Percentiles rank a stretch among this genome's conserved stretches.
Evolutionary conservation across 306 rosid genomes (phyloP).

Genomic region (Vigna radiata): DNA sequence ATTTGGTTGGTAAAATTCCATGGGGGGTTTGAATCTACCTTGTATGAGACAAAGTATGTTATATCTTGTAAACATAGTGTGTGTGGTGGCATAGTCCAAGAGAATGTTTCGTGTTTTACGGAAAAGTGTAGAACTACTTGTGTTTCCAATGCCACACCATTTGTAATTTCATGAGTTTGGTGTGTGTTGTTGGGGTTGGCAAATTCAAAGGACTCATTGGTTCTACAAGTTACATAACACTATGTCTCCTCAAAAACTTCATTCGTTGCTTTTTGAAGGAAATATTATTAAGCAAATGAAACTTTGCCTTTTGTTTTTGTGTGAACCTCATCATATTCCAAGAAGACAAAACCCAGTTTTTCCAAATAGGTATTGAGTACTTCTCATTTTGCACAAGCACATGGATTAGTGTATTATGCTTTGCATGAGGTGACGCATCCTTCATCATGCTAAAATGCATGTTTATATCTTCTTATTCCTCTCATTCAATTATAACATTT

Average conservation of each 20-base stretch:
- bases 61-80: slow-evolving; percentile 6
- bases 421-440: slow-evolving; percentile 38
- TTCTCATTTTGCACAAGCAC: slow-evolving; percentile 11
- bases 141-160: slow-evolving; percentile 35
- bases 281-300: slow-evolving; percentile 41
- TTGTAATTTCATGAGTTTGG: slow-evolving; percentile 12
- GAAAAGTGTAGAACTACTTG: neutral
- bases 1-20: neutral
- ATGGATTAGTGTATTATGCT: slow-evolving; percentile 39
- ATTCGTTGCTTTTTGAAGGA: slow-evolving; percentile 36
- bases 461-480: neutral
- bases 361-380: slow-evolving; percentile 35
- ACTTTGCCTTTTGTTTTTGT: slow-evolving; percentile 45
- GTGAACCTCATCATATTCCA: slow-evolving; percentile 39
- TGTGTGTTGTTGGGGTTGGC: slow-evolving; percentile 35
- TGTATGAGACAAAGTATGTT: slow-evolving; percentile 5
- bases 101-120: slow-evolving; percentile 51
- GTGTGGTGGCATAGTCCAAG: slow-evolving; percentile 27
- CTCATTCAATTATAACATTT: neutral
- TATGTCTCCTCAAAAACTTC: slow-evolving; percentile 33
- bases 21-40: slow-evolving; percentile 8
- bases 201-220: slow-evolving; percentile 42
- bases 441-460: slow-evolving; percentile 4
- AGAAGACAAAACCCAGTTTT: slow-evolving; percentile 48
- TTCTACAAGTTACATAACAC: slow-evolving; percentile 45